Conservation (phyloP, 768 basidiomycete species). For the Fomitopsis pulvina region DNA sequence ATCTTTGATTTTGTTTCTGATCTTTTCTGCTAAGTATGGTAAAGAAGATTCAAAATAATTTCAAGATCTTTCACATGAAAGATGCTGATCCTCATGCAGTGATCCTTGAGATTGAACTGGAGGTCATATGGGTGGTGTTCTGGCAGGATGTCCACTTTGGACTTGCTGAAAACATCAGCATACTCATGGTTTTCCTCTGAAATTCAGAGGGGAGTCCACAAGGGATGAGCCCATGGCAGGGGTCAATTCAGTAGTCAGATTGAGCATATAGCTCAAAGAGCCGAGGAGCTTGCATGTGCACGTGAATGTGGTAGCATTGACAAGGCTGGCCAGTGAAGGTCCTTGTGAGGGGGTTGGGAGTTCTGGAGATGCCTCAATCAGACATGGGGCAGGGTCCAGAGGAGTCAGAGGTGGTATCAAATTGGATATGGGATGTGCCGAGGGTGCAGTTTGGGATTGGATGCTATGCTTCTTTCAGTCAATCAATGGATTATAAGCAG, state of each 20-base stretch:
- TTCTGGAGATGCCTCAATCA: neutral
- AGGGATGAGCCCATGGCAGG: neutral
- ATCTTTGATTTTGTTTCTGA: too few species aligned
- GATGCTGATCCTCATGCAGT: too few species aligned
- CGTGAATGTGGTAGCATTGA: neutral
- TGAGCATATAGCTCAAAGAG: neutral
- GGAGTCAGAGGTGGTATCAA: neutral
- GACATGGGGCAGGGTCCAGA: neutral
- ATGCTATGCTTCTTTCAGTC: neutral
- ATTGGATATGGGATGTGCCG: neutral
- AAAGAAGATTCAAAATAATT: too few species aligned
- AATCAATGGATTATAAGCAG: neutral
- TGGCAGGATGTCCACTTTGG: constrained; percentile 4
- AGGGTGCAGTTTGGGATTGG: neutral
- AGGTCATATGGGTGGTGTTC: constrained; percentile 4
- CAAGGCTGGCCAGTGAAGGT: neutral
- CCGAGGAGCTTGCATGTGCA: neutral
- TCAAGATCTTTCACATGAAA: too few species aligned
- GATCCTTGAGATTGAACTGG: constrained; percentile 25
- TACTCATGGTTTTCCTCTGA: constrained; percentile 18
- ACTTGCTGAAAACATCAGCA: constrained; percentile 7
- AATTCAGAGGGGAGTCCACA: neutral
- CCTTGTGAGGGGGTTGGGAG: neutral
- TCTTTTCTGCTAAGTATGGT: too few species aligned
- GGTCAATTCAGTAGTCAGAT: neutral